Conservation (phyloP, 2,329 filamentous ascomycete genomes). For the Emmonsiellopsis sp. region DNA sequence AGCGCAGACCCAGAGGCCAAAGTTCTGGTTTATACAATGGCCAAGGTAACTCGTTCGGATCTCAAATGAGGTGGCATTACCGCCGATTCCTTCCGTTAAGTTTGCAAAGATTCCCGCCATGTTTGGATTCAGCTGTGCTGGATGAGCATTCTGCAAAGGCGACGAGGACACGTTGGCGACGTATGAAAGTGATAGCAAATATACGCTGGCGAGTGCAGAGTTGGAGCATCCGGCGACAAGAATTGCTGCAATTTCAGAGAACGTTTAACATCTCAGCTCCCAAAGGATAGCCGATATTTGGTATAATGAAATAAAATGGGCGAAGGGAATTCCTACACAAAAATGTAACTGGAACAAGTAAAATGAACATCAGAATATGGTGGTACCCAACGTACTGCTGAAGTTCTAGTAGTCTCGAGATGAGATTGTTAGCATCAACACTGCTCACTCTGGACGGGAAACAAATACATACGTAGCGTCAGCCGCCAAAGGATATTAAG, state of each 20-base stretch:
- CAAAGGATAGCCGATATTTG: background rate
- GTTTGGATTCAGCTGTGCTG: constrained; percentile 68
- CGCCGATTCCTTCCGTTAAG: constrained; percentile 79
- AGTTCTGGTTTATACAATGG: constrained; percentile 88
- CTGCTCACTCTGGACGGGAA: background rate
- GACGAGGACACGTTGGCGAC: constrained; percentile 12
- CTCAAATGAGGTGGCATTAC: constrained; percentile 72
- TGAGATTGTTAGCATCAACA: background rate
- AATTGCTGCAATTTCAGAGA: constrained; percentile 53
- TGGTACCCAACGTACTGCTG: background rate
- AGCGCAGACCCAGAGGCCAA: constrained; percentile 86
- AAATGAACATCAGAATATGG: constrained; percentile 1
- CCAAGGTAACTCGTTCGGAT: constrained; percentile 96
- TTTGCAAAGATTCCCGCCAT: constrained; percentile 87
- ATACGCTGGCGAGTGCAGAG: constrained; percentile 91
- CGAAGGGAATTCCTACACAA: background rate
- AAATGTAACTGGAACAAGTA: constrained; percentile 1
- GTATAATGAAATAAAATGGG: background rate
- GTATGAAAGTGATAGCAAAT: constrained; percentile 95
- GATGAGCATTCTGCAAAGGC: constrained; percentile 54
- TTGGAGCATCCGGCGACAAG: constrained; percentile 93
- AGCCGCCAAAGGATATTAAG: no score
- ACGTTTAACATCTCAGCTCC: background rate
- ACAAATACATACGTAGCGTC: background rate
- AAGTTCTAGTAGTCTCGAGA: no score